A percentile compares a stretch with the other conserved stretches of the same genome.
phyloP scores from a whole-genome alignment of 768 basidiomycete species.

The Royoungia palumana region DNA sequence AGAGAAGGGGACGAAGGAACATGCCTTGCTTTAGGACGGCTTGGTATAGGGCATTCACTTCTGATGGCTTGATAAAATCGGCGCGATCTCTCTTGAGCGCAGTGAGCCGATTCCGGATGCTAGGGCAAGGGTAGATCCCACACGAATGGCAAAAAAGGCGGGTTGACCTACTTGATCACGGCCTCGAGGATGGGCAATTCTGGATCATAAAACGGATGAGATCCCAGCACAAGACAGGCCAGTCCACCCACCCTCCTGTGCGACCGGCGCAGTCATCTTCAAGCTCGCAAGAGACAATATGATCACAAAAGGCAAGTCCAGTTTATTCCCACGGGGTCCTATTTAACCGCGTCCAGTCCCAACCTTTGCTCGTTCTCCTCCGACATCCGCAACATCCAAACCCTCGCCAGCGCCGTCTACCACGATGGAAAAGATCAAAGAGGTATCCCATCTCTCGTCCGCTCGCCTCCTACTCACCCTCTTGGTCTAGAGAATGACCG shows the following conservation, averaged over 20 bases:
- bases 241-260: slow-evolving; percentile 65
- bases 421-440: slow-evolving; percentile 49
- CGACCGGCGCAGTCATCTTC: slow-evolving; percentile 64
- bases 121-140: slow-evolving; percentile 35
- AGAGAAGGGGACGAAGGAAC: slow-evolving; percentile 13
- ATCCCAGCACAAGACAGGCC: not conserved
- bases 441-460: slow-evolving; percentile 23
- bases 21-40: slow-evolving; percentile 90
- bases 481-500: slow-evolving; percentile 61
- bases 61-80: slow-evolving; percentile 88
- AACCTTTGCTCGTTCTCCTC: slow-evolving; percentile 6
- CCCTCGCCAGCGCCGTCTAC: slow-evolving; percentile 6
- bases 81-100: slow-evolving; percentile 91
- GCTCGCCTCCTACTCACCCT: not conserved
- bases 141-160: slow-evolving; percentile 14
- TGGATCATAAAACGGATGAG: slow-evolving; percentile 35
- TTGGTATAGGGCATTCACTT: slow-evolving; percentile 91
- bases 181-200: slow-evolving; percentile 94
- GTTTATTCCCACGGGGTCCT: slow-evolving; percentile 34
- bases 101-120: slow-evolving; percentile 92
- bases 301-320: slow-evolving; percentile 34
- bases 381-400: slow-evolving; percentile 2
- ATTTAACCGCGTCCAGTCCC: slow-evolving; percentile 25
- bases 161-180: slow-evolving; percentile 70
- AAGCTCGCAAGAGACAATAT: slow-evolving; percentile 9